These are phyloP conservation scores for Beauveria varroae DNA, from an alignment of 2,329 filamentous ascomycete genomes.

Conservation along the genomic window DNA sequence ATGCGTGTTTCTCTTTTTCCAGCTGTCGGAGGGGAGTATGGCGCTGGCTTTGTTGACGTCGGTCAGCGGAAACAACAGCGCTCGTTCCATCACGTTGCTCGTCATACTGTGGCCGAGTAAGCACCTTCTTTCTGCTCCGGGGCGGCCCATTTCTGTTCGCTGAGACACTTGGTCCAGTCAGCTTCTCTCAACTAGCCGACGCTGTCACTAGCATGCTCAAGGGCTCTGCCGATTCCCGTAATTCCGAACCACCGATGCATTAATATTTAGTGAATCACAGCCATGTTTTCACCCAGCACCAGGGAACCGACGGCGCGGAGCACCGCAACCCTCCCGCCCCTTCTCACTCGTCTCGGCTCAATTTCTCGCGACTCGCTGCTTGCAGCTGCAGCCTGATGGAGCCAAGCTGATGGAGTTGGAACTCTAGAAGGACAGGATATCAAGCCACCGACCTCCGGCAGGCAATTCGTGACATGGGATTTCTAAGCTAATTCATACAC, in stretches of 20 bases:
- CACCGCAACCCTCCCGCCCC: background rate
- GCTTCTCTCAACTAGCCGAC: background rate
- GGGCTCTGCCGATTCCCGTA: background rate
- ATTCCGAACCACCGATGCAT: background rate
- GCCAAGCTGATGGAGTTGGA: background rate
- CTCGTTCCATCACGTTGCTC: background rate
- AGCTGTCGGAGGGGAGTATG: background rate
- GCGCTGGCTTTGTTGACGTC: background rate
- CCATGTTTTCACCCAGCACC: background rate
- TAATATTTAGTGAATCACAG: background rate
- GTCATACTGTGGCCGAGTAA: background rate
- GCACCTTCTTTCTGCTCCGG: background rate
- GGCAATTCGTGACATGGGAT: background rate
- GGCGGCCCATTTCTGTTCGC: background rate
- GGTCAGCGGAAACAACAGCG: background rate
- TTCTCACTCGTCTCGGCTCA: background rate
- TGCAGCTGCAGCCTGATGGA: background rate
- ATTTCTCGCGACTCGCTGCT: background rate
- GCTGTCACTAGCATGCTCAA: background rate
- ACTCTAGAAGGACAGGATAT: background rate
- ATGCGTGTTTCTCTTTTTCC: too few relatives aligned
- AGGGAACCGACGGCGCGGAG: slow-evolving; percentile 1
- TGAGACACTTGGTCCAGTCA: background rate
- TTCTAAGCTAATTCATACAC: background rate
- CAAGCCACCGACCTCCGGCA: slow-evolving; percentile 2